Conservation (phyloP, 164 flowering plant species). For the Aristolochia fimbriata region DNA sequence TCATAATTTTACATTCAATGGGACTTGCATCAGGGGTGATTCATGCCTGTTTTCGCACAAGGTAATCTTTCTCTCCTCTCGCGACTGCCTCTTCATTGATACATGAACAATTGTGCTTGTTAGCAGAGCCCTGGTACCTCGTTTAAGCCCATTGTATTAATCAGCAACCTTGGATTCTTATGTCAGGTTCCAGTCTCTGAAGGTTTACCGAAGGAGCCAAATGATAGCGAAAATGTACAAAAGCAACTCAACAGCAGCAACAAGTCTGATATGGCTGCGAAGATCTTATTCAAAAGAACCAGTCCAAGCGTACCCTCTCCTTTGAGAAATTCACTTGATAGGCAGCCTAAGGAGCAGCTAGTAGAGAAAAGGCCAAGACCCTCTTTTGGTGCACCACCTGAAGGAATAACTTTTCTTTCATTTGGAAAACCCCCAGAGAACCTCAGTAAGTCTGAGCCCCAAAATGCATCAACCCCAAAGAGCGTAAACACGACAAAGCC, state of each 20-base stretch:
- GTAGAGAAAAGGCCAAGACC: constrained; percentile 13
- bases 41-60: constrained; percentile 75
- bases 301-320: constrained; percentile 7
- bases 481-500: constrained; percentile 9
- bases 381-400: constrained; percentile 36
- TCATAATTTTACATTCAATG: constrained; percentile 33
- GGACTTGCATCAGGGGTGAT: constrained; percentile 63
- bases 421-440: constrained; percentile 18
- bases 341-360: constrained; percentile 12
- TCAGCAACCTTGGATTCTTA: background rate
- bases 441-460: constrained; percentile 8
- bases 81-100: background rate
- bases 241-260: constrained; percentile 10
- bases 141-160: background rate
- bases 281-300: constrained; percentile 5
- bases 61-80: constrained; percentile 27
- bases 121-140: background rate
- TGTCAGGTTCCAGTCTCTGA: background rate
- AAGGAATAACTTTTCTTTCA: constrained; percentile 40
- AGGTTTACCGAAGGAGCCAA: constrained; percentile 9
- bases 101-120: background rate
- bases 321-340: constrained; percentile 8
- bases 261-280: constrained; percentile 5
- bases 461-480: constrained; percentile 11
- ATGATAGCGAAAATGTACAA: constrained; percentile 14